Conservation (phyloP, 1,284 basidiomycete species). For the Phylloporus sp. region DNA sequence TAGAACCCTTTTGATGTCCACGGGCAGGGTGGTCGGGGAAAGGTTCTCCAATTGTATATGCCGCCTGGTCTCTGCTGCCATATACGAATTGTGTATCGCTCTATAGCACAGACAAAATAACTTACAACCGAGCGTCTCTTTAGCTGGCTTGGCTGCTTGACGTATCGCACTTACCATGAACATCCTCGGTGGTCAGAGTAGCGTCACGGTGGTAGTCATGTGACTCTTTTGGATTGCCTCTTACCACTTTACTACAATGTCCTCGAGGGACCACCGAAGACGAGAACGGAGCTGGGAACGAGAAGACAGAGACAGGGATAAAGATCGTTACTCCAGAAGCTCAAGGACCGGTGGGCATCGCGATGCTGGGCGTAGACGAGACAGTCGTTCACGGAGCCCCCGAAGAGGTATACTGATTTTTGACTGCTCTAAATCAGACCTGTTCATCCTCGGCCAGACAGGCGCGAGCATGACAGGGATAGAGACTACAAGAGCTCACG, state of each 20-base stretch:
- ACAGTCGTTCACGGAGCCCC: conserved; percentile 74
- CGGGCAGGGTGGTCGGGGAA: conserved; percentile 54
- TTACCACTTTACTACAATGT: conserved; percentile 48
- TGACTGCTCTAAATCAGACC: background rate
- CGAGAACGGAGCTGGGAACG: conserved; percentile 73
- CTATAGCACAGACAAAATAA: conserved; percentile 7
- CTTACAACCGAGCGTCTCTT: conserved; percentile 24
- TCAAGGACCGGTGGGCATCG: conserved; percentile 44
- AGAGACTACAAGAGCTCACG: conserved; percentile 46
- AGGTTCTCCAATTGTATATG: conserved; percentile 53
- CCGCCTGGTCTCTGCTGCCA: conserved; percentile 29
- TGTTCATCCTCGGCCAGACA: conserved; percentile 29
- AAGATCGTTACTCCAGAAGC: conserved; percentile 38
- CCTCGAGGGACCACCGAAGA: conserved; percentile 58
- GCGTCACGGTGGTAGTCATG: conserved; percentile 27
- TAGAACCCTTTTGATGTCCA: conserved; percentile 59
- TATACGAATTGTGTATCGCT: conserved; percentile 7
- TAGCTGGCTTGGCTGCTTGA: conserved; percentile 17
- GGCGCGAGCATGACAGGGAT: conserved; percentile 35
- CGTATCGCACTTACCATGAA: conserved; percentile 20
- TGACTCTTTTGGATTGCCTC: conserved; percentile 21
- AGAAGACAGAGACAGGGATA: conserved; percentile 48
- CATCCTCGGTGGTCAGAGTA: conserved; percentile 15
- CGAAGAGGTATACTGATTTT: conserved; percentile 41
- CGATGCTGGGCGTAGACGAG: conserved; percentile 53